These are phyloP conservation scores for Wickerhamomyces chaumierensis DNA, from an alignment of 805 yeast genomes.

Conservation along the genomic window DNA sequence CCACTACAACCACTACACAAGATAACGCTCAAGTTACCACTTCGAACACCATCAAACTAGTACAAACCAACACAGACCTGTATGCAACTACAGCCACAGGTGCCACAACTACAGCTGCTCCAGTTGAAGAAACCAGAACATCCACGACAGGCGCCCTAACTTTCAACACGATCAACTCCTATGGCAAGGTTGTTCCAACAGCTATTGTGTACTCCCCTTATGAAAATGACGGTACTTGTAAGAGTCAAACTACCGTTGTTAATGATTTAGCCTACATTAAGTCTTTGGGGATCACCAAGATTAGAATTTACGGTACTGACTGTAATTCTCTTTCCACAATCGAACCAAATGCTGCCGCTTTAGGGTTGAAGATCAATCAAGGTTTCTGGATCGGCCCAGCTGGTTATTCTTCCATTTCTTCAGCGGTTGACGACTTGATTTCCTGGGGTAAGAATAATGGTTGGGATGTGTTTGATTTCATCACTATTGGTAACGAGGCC, in stretches of 20 bases:
- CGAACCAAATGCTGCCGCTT: conserved; percentile 41
- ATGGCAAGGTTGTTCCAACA: conserved; percentile 31
- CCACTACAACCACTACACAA: conserved; percentile 19
- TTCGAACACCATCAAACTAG: conserved; percentile 19
- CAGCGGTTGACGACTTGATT: conserved; percentile 42
- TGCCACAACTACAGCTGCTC: conserved; percentile 21
- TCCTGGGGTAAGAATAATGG: conserved; percentile 33
- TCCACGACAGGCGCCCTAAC: conserved; percentile 6
- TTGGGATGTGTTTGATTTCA: conserved; percentile 67
- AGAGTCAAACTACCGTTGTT: conserved; percentile 38
- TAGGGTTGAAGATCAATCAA: conserved; percentile 71
- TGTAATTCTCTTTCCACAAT: conserved; percentile 61
- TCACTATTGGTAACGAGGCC: conserved; percentile 88
- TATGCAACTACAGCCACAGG: conserved; percentile 19
- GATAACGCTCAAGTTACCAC: conserved; percentile 2
- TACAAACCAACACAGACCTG: conserved; percentile 7
- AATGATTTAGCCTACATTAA: conserved; percentile 49
- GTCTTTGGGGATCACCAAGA: conserved; percentile 47
- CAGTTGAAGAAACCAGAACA: conserved; percentile 20
- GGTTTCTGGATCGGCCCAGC: conserved; percentile 68
- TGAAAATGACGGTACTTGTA: conserved; percentile 56
- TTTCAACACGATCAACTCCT: conserved; percentile 15
- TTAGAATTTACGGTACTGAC: conserved; percentile 83
- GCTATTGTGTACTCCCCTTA: conserved; percentile 75
- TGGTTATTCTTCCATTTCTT: conserved; percentile 66